These are phyloP conservation scores for Colletotrichum limetticola DNA, from an alignment of 2,329 filamentous ascomycete genomes.

Conservation along the genomic window DNA sequence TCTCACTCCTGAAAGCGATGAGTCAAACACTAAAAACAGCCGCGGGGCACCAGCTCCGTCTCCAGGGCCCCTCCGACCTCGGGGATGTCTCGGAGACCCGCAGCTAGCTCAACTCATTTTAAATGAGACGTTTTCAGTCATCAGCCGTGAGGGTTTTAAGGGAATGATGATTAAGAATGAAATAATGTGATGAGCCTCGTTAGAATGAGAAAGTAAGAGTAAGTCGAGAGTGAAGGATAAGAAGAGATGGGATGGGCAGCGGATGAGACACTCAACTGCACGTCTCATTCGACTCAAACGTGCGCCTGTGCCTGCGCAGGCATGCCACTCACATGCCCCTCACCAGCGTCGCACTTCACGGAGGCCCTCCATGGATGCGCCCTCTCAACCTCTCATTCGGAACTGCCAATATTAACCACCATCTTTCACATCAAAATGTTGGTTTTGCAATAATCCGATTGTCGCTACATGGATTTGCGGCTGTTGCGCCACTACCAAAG, in stretches of 20 bases:
- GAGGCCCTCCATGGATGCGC: no score
- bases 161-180: no score
- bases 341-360: no score
- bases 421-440: no score
- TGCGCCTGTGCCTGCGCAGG: constrained; percentile 38
- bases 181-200: neutral
- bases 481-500: no score
- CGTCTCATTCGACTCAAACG: neutral
- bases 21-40: constrained; percentile 34
- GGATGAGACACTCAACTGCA: neutral
- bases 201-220: neutral
- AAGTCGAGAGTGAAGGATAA: neutral
- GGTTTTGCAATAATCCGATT: no score
- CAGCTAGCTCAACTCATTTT: constrained; percentile 9
- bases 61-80: constrained; percentile 21
- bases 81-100: constrained; percentile 35
- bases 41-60: constrained; percentile 26
- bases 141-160: neutral
- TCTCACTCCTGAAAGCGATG: constrained; percentile 11
- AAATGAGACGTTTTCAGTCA: neutral
- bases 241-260: neutral
- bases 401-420: no score
- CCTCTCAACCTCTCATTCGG: no score
- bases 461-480: no score
- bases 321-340: neutral